Percentiles rank a stretch among this genome's conserved stretches.
Evolutionary conservation across 2,329 filamentous ascomycete genomes (phyloP).

Genomic region (Alternaria angustiovoidea): DNA sequence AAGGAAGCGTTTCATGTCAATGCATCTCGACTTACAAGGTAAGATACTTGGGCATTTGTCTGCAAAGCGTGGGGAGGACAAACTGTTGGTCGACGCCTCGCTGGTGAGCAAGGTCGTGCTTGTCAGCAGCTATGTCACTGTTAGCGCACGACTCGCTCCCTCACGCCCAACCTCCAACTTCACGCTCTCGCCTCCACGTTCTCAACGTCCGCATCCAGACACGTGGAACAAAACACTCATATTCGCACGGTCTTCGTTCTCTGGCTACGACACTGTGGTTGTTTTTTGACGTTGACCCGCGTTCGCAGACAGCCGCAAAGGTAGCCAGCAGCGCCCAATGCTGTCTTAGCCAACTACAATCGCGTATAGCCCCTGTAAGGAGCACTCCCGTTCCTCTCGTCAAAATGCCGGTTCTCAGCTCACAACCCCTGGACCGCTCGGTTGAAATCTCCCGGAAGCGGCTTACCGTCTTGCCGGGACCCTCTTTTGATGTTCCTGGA

Average conservation of each 20-base stretch:
- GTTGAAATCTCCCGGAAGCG: slow-evolving; percentile 18
- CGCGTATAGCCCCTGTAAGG: background rate
- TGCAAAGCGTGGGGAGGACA: slow-evolving; percentile 6
- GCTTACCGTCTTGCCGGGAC: slow-evolving; percentile 18
- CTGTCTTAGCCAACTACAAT: background rate
- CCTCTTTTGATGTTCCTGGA: slow-evolving; percentile 1
- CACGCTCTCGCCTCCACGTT: slow-evolving; percentile 7
- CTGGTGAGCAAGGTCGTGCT: slow-evolving; percentile 1
- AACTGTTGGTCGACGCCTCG: background rate
- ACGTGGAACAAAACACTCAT: slow-evolving; percentile 5
- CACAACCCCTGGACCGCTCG: slow-evolving; percentile 19
- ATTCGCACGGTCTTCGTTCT: slow-evolving; percentile 1
- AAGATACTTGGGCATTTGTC: background rate
- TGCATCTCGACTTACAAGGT: background rate
- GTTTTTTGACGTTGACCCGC: slow-evolving; percentile 10
- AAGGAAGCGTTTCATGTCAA: slow-evolving; percentile 5
- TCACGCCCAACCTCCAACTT: slow-evolving; percentile 8
- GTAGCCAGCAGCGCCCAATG: slow-evolving; percentile 6
- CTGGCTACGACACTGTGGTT: background rate
- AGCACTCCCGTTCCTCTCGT: slow-evolving; percentile 6
- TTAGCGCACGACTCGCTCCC: slow-evolving; percentile 16
- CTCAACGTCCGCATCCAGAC: slow-evolving; percentile 12
- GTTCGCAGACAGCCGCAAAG: slow-evolving; percentile 11
- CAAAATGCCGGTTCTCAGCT: slow-evolving; percentile 13
- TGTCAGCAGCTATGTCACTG: slow-evolving; percentile 11